Evolutionary conservation across 2,329 filamentous ascomycete species (phyloP).

Genomic region (Escovopsis sp.): DNA sequence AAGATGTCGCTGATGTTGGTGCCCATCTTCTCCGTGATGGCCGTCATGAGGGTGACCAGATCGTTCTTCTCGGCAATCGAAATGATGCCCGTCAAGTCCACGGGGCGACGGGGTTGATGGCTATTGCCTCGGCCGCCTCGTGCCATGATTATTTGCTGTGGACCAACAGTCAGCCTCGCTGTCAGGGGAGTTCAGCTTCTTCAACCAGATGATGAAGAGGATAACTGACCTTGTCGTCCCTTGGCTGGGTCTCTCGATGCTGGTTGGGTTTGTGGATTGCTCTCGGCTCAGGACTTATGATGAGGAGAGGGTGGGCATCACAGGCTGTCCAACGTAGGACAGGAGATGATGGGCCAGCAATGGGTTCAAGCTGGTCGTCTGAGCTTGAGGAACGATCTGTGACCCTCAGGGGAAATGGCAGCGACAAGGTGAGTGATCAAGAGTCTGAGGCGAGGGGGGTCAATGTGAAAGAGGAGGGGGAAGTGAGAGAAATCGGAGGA

Average conservation of each 20-base stretch:
- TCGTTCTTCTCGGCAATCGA: conserved; percentile 35
- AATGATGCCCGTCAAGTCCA: conserved; percentile 37
- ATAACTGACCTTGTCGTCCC: no score
- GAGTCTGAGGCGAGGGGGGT: no score
- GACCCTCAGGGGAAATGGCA: background rate
- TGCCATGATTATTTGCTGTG: conserved; percentile 19
- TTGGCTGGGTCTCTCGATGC: no score
- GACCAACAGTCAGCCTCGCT: background rate
- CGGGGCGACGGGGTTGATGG: conserved; percentile 26
- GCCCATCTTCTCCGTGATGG: conserved; percentile 41
- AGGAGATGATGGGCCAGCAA: no score
- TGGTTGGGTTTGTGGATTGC: no score
- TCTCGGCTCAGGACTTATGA: background rate
- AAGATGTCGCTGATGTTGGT: conserved; percentile 37
- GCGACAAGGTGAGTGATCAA: background rate
- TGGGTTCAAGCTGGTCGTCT: no score
- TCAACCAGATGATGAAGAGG: no score
- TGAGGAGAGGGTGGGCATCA: no score
- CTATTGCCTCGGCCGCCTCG: conserved; percentile 22
- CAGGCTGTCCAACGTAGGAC: no score
- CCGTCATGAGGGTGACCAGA: conserved; percentile 33
- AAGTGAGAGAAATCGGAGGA: background rate
- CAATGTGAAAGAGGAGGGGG: background rate
- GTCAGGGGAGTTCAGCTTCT: no score
- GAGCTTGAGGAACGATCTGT: no score